Evolutionary conservation across 306 rosid genomes (phyloP), one percentile per base, ranked within the genome.

Genomic region (Crotalaria pallida): DNA sequence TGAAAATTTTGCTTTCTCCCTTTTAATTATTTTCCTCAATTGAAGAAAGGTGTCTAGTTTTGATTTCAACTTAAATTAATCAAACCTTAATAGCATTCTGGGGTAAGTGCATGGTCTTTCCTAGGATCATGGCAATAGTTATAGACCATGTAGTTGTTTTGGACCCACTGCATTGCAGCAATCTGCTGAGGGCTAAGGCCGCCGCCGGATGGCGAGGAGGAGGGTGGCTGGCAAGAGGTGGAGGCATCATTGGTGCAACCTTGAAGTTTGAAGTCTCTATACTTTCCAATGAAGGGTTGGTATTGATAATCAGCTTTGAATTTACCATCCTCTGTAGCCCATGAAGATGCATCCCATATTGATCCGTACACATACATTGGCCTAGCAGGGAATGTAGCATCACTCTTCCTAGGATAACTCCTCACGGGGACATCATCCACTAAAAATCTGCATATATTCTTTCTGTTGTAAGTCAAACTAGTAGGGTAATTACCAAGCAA

Each of bases 241-340:
- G 85, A 47, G 52, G 53, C 73, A 12, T 56, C 70, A 3, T 11
- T 40, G 6, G 68, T 61, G 81, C 92, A 88, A 13, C 89, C 96
- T 24, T 65, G 65, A 2, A 91, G 24, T 75, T 75, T 88, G 89
- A 94, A 94, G 66, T 87, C 73, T 34, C 4, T 76, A 84, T 94
- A 94, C 58, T 70, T 73, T n/a, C 91, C 86, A 10, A 86, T 58
- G 66, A 94, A 94, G 12, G 99, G 99, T 63, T 94, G 92, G 83
- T 84, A 89, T 2, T 44, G 71, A 72, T 94, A 94, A 72, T 94
- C 84, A 10, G 91, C 97, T 63, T 83, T 91, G 96, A 91, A 89
- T 80, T 87, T 94, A 41, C 97, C 99, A 57, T 76, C 79, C 64
- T 94, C 96, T 18, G 97, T 91, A 1, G 99, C 97, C 99, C 99